phyloP scores from a whole-genome alignment of 1,284 basidiomycete genomes.

The Ceratobasidium sp. region DNA sequence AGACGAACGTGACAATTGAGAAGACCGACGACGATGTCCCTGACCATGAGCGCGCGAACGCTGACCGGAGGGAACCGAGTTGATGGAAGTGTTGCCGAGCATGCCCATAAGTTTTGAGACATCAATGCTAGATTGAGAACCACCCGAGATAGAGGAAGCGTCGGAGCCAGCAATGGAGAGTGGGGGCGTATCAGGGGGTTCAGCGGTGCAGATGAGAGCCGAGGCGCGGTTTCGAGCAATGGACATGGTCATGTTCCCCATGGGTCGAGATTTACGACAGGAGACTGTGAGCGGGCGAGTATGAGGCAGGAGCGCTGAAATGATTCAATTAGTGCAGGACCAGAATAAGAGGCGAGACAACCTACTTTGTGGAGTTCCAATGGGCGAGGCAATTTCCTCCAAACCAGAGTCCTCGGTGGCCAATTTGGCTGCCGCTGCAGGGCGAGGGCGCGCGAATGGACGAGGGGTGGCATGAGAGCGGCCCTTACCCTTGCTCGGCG shows the following conservation, averaged over 20 bases:
- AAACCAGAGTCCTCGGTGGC: neutral
- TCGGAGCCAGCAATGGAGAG: slow-evolving; percentile 68
- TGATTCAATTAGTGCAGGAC: neutral
- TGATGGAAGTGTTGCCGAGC: slow-evolving; percentile 61
- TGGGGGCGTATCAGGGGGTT: slow-evolving; percentile 73
- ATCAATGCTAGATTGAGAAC: slow-evolving; percentile 80
- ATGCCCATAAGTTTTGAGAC: slow-evolving; percentile 66
- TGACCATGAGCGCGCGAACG: slow-evolving; percentile 66
- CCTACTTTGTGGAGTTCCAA: slow-evolving; percentile 12
- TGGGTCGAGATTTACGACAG: slow-evolving; percentile 12
- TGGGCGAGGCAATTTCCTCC: slow-evolving; percentile 1
- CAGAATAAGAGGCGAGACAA: neutral
- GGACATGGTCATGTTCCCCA: slow-evolving; percentile 54
- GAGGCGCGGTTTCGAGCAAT: slow-evolving; percentile 70
- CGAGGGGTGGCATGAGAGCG: slow-evolving; percentile 11
- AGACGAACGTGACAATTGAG: slow-evolving; percentile 67
- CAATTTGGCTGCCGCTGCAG: neutral
- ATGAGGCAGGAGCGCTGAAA: slow-evolving; percentile 9
- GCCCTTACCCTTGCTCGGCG: slow-evolving; percentile 22
- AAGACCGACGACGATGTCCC: slow-evolving; percentile 75
- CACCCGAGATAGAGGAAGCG: slow-evolving; percentile 61
- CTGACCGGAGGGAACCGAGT: slow-evolving; percentile 55
- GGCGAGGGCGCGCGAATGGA: slow-evolving; percentile 35
- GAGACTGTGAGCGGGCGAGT: slow-evolving; percentile 19
- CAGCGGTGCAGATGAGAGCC: slow-evolving; percentile 61